These are phyloP conservation scores for Mytilinidion resinicola DNA, from an alignment of 495 filamentous ascomycete genomes.

Conservation along the genomic window DNA sequence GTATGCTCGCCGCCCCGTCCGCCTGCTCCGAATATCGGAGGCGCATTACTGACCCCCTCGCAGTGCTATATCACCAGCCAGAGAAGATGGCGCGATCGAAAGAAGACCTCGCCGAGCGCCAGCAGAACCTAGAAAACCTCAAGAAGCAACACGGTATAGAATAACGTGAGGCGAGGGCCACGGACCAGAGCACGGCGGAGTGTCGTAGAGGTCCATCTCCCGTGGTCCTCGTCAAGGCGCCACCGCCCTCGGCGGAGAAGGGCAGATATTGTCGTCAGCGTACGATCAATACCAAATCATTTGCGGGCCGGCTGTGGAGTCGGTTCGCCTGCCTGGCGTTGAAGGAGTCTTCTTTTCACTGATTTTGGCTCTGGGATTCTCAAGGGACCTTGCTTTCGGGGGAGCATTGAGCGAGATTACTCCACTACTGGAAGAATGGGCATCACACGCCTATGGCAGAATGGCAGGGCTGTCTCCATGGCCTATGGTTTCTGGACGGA, in stretches of 20 bases:
- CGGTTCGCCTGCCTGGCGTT: constrained; percentile 23
- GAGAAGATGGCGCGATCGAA: constrained; percentile 93
- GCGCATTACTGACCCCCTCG: not conserved
- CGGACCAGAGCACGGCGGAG: constrained; percentile 11
- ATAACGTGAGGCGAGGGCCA: constrained; percentile 51
- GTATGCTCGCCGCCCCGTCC: constrained; percentile 48
- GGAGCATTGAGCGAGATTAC: not conserved
- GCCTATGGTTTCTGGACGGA: not conserved
- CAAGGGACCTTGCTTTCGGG: not conserved
- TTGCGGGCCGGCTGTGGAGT: constrained; percentile 13
- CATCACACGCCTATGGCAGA: not conserved
- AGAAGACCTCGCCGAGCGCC: constrained; percentile 88
- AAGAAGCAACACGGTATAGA: constrained; percentile 98
- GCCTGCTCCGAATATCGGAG: not conserved
- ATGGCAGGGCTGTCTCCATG: not conserved
- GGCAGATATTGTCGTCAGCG: constrained; percentile 12
- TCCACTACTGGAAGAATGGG: not conserved
- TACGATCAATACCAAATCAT: constrained; percentile 12
- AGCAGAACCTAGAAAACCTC: constrained; percentile 94
- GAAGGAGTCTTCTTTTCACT: constrained; percentile 15
- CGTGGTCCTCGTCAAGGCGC: constrained; percentile 23
- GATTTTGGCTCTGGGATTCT: not conserved
- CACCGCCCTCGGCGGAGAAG: constrained; percentile 10
- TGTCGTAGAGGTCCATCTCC: constrained; percentile 13
- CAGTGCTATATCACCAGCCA: constrained; percentile 96